Evolutionary conservation across 805 yeast species (phyloP), one percentile per base, ranked within the genome.

Genomic region (Candida adriatica): DNA sequence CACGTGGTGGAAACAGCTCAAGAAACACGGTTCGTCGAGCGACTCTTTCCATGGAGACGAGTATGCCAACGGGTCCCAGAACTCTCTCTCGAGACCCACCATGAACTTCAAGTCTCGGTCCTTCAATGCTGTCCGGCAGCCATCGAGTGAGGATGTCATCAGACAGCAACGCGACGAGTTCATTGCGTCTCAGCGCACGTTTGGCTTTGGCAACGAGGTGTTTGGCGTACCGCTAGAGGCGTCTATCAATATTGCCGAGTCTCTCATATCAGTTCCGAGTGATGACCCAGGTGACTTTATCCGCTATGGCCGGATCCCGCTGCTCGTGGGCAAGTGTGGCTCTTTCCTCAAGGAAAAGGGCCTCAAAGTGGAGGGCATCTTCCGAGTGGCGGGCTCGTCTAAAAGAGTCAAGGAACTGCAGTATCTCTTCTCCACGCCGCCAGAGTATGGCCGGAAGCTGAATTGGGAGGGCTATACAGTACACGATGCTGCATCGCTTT

Each of bases 281-380:
- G 67, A 69, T 47, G 52, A 66, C 46, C 56, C 72, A 27, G 74
- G 75, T 40, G 79, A 77, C 17, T 72, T 77, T 36, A 72, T 82
- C 19, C 75, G 79, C 30, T 92, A 85, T 53, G 98, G 97, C 15
- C 66, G 77, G 32, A 84, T 92, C 13, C 99, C 99, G 1, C 71
- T 86, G 13, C 81, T 92, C 10, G 94, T 92, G n/a, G 97, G 96
- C 11, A 82, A 86, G 45, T 90, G 98, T 60, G 96, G 97, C 1
- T 78, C 83, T 0, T 88, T 61, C 49, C 59, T 92, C 38, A 90
- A 92, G 50, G 73, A 74, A 28, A 75, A 84, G 41, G 94, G 81
- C 3, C 63, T 86, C 19, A 72, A 73, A 19, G 79, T 82, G 1
- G 92, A 90, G 54, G 98, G 99, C 6, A 84, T 92, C 4, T 92